Evolutionary conservation across 2,329 filamentous ascomycete species (phyloP).

Genomic region (Aspergillus uvarum): DNA sequence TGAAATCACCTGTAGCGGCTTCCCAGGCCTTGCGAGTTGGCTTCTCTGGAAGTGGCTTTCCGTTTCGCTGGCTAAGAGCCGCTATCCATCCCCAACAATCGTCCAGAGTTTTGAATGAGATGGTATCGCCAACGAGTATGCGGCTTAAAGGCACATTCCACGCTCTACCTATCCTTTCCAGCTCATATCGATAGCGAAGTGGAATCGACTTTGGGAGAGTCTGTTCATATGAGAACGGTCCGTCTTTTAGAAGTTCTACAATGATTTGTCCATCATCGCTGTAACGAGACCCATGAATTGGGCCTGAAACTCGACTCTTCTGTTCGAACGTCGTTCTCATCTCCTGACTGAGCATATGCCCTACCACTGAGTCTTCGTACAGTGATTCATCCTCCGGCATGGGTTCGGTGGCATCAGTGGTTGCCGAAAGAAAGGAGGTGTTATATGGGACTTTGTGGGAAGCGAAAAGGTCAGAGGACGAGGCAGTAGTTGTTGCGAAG

Average conservation of each 20-base stretch:
- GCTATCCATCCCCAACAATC: constrained; percentile 37
- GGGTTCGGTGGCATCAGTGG: constrained; percentile 30
- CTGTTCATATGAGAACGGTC: constrained; percentile 37
- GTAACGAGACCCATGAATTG: constrained; percentile 11
- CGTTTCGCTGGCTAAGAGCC: constrained; percentile 24
- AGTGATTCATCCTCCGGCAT: constrained; percentile 25
- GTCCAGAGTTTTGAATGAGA: constrained; percentile 27
- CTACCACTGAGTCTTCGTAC: constrained; percentile 29
- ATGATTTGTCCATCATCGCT: constrained; percentile 26
- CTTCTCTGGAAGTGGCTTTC: constrained; percentile 32
- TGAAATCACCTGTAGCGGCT: constrained; percentile 33
- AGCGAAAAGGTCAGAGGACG: constrained; percentile 19
- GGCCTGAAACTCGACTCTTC: neutral
- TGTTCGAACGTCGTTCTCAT: constrained; percentile 14
- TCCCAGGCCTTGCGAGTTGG: constrained; percentile 36
- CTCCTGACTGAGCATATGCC: constrained; percentile 22
- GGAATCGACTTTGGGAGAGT: constrained; percentile 29
- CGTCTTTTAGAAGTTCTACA: constrained; percentile 29
- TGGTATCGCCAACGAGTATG: constrained; percentile 30
- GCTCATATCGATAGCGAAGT: constrained; percentile 39
- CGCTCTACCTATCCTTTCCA: constrained; percentile 35
- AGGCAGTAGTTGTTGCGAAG: constrained; percentile 24
- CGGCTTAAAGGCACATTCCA: constrained; percentile 29
- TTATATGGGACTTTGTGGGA: constrained; percentile 11
- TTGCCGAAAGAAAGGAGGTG: constrained; percentile 28